Conservation (phyloP, 306 rosid genomes). For the Rosa rugosa region DNA sequence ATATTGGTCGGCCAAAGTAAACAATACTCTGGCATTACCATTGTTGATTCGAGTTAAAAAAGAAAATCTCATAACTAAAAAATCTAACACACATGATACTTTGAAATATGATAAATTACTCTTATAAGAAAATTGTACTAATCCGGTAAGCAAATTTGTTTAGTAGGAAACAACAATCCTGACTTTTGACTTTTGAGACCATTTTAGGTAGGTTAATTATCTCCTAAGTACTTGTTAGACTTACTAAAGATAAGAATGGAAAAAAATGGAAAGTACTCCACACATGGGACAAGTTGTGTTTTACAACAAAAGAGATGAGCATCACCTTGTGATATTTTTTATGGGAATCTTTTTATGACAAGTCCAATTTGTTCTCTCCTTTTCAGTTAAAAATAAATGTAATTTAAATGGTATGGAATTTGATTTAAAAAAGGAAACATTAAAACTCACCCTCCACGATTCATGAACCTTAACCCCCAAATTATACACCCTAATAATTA, state of each 20-base stretch:
- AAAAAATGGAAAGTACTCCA: not conserved
- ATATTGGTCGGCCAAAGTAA: no score
- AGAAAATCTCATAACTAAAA: no score
- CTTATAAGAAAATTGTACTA: no score
- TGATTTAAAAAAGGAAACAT: not conserved
- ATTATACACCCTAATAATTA: not conserved
- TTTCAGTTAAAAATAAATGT: not conserved
- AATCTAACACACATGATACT: no score
- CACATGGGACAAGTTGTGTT: conserved; percentile 6
- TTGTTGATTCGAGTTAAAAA: no score
- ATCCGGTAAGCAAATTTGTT: no score
- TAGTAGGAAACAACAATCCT: no score
- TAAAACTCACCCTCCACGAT: not conserved
- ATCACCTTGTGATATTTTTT: not conserved
- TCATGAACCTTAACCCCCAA: not conserved
- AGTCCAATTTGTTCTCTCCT: not conserved
- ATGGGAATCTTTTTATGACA: not conserved
- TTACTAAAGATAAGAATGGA: not conserved
- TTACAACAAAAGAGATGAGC: not conserved
- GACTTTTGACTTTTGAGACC: not conserved
- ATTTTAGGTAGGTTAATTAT: not conserved
- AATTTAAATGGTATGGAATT: not conserved
- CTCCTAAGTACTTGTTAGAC: not conserved
- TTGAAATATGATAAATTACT: no score
- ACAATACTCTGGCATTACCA: no score